Conservation (phyloP, 2,329 filamentous ascomycete genomes). For the Colletotrichum tamarilloi region DNA sequence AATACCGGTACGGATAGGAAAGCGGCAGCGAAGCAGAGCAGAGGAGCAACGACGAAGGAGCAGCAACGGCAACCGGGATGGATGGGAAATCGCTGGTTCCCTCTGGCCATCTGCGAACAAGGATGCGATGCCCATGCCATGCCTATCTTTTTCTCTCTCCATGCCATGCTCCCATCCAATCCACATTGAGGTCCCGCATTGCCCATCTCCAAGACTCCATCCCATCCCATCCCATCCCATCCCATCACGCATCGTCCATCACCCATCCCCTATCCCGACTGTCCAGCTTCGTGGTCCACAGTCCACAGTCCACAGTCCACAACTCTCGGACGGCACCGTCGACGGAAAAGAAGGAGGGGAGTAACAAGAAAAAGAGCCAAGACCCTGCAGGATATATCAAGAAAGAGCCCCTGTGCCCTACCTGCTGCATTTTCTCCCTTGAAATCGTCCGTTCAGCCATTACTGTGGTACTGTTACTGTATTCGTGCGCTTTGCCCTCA, state of each 20-base stretch:
- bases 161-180: constrained; percentile 21
- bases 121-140: constrained; percentile 27
- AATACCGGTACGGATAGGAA: not conserved
- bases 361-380: constrained; percentile 18
- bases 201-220: constrained; percentile 19
- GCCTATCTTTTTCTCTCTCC: constrained; percentile 25
- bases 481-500: constrained; percentile 2
- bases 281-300: constrained; percentile 11
- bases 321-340: constrained; percentile 19
- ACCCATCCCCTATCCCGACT: constrained; percentile 21
- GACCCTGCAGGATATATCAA: constrained; percentile 31
- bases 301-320: constrained; percentile 22
- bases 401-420: constrained; percentile 30
- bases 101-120: constrained; percentile 4
- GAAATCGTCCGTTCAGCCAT: not conserved
- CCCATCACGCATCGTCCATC: not conserved
- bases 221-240: constrained; percentile 28
- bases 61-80: constrained; percentile 7
- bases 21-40: not conserved
- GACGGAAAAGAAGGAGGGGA: not conserved
- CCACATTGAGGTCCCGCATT: constrained; percentile 6
- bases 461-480: not conserved
- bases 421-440: not conserved
- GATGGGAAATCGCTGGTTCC: constrained; percentile 20
- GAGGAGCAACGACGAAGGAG: not conserved